A percentile compares a stretch with the other conserved stretches of the same genome.
These are phyloP conservation scores for Arachnopeziza araneosa DNA, from an alignment of 2,329 filamentous ascomycete species.

Conservation along the genomic window DNA sequence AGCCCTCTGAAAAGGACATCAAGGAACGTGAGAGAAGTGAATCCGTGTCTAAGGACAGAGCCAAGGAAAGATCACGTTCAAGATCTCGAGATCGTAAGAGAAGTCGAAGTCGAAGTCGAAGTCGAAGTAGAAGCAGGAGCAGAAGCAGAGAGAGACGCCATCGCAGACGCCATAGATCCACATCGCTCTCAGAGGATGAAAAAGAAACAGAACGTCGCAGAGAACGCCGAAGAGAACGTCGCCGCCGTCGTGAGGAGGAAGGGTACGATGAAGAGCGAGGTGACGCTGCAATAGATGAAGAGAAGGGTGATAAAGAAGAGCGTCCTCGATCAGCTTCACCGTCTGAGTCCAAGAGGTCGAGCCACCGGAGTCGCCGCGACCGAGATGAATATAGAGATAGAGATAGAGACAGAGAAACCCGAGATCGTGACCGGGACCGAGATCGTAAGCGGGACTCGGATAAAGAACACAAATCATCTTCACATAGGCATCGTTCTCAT, in stretches of 20 bases:
- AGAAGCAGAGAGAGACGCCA: conserved; percentile 23
- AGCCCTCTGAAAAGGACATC: conserved; percentile 18
- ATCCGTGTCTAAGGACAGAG: conserved; percentile 23
- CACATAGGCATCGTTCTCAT: conserved; percentile 38
- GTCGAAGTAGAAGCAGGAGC: conserved; percentile 22
- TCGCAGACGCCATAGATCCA: conserved; percentile 29
- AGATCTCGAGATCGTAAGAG: conserved; percentile 27
- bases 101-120: conserved; percentile 11
- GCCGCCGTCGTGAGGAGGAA: conserved; percentile 24
- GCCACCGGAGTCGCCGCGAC: conserved; percentile 57
- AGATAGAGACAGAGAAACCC: conserved; percentile 48
- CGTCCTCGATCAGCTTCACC: conserved; percentile 62
- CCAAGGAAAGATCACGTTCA: conserved; percentile 28
- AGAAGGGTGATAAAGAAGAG: conserved; percentile 40
- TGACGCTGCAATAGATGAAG: conserved; percentile 17
- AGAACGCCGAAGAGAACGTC: conserved; percentile 27
- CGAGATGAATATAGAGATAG: conserved; percentile 44
- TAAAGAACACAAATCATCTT: conserved; percentile 36
- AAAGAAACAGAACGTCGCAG: conserved; percentile 28
- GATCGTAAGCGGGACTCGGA: conserved; percentile 36
- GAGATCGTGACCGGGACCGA: conserved; percentile 40
- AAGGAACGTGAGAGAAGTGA: conserved; percentile 23
- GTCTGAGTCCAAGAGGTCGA: conserved; percentile 49
- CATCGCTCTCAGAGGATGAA: conserved; percentile 27
- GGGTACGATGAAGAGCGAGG: conserved; percentile 17